Base-by-base conservation (phyloP, 1,284 basidiomycete genomes). In the Cryptococcus wingfieldii region DNA sequence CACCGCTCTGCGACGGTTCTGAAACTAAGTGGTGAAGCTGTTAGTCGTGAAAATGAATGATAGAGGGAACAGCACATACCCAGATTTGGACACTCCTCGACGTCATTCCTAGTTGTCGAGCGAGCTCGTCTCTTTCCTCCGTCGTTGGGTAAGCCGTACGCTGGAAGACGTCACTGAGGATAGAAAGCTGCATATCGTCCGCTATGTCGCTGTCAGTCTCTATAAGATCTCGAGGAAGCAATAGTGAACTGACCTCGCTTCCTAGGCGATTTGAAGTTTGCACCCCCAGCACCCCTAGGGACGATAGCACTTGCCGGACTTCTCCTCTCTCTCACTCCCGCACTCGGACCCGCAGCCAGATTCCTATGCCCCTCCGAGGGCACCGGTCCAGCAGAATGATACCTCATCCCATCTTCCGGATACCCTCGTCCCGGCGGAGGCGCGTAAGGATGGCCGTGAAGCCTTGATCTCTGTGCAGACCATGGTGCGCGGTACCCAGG, bases 41-140 rank as follows among this genome's bases (percentile, higher is more conserved):
- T 14, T 13, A 42, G 41, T 23, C 1, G 5, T 8, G 16, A 42
- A 2, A 2, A 14, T 7, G 6, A 7, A 23, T 8, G 14, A 14
- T 14, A n/a, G n/a, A n/a, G 41, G 41, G 47, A 12, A 18, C n/a
- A 7, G 18, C 13, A 69, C 68, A 49, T 43, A 68, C 68, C 68
- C 68, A 69, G 37, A 70, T 70, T 44, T 70, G 68, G 10, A 70
- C 67, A 38, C 61, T 65, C 6, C 68, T 51, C 18, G 61, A 64
- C 2, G 68, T 68, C 68, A 70, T 70, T 13, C 67, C 68, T 25
- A 70, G 55, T n/a, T 46, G 50, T 38, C 54, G 45, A 9, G 65
- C 67, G 5, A 70, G 53, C 4, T 48, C 51, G 13, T 70, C 65
- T 12, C 68, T 37, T 44, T 70, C 68, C 31, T 59, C 63, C 4